Evolutionary conservation across 2,329 filamentous ascomycete genomes (phyloP).

Genomic region (Pseudogymnoascus sp.): DNA sequence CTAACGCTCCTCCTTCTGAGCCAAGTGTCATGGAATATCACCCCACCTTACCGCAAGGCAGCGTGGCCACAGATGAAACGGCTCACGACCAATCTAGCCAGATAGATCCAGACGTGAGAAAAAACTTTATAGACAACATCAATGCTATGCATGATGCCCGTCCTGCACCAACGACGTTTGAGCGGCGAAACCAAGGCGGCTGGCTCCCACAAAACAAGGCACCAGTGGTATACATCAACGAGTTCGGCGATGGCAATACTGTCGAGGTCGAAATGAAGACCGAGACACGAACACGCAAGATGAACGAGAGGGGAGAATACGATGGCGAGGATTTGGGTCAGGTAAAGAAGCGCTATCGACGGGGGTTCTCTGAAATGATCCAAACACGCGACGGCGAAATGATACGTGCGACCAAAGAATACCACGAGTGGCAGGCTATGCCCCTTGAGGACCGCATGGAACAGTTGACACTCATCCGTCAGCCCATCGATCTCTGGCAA

Average conservation of each 20-base stretch:
- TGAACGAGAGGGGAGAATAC: slow-evolving; percentile 8
- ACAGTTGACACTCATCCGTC: neutral
- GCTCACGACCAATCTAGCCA: neutral
- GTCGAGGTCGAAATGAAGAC: neutral
- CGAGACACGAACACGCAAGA: neutral
- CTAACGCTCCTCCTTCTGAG: neutral
- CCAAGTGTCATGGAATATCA: neutral
- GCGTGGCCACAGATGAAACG: too few relatives aligned
- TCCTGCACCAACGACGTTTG: neutral
- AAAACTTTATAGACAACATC: neutral
- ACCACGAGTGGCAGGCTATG: slow-evolving; percentile 4
- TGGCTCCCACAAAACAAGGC: neutral
- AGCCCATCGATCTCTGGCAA: slow-evolving; percentile 3
- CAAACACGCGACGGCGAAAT: slow-evolving; percentile 1
- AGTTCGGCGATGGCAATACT: neutral
- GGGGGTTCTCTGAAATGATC: neutral
- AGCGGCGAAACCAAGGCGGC: neutral
- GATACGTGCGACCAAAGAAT: slow-evolving; percentile 8
- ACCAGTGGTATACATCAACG: neutral
- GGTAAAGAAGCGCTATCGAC: neutral
- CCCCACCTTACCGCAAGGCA: neutral
- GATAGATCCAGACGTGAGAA: neutral
- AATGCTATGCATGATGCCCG: neutral
- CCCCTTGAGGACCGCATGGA: slow-evolving; percentile 4
- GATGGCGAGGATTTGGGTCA: slow-evolving; percentile 2